Evolutionary conservation across 208 protist genomes (phyloP), one percentile per base, ranked within the genome.

Genomic region (Strigomonas galati): DNA sequence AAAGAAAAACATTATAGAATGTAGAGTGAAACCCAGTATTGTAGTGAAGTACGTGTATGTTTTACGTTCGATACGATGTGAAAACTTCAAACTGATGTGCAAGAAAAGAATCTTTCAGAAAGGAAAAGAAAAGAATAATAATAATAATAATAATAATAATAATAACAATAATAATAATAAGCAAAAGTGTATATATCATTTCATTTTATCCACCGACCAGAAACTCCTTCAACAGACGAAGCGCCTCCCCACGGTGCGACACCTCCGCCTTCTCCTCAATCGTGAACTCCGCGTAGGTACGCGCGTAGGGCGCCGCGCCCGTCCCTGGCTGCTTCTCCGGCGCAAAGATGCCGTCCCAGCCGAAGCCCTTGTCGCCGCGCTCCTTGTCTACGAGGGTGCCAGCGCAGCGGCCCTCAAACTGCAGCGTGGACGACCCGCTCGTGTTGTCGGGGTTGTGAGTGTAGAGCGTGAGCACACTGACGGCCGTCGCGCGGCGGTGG

Each of bases 271-370:
- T 99, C 51, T 86, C 74, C 2, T 80, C 83, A 3, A 78, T 51
- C 15, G 74, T 66, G 82, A 98, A 91, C 70, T 97, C 86, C 0
- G 84, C 91, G 74, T 90, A 98, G 14, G 97, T 98, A 49, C 84
- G 49, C 9, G 72, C 72, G 37, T 76, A n/a, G 37, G 84, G 52
- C 55, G 23, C 46, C 28, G 52, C 15, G 5, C 52, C 21, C 30
- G 32, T 7, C 12, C n/a, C 14, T 37, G n/a, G 43, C 40, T 73
- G 72, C 43, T 27, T 80, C 32, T 71, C 84, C 1, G 98, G 97
- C 21, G 94, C 76, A 76, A 99, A 99, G 31, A 99, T 84, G 19
- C 94, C 95, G 63, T 99, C 98, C 97, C 96, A 98, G 21, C 92
- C 92, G 61, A 97, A 97, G 21, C 84, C 89, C 14, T 79, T 81